Base-by-base conservation (phyloP, 2,329 filamentous ascomycete species). In the Colletotrichum sp. region DNA sequence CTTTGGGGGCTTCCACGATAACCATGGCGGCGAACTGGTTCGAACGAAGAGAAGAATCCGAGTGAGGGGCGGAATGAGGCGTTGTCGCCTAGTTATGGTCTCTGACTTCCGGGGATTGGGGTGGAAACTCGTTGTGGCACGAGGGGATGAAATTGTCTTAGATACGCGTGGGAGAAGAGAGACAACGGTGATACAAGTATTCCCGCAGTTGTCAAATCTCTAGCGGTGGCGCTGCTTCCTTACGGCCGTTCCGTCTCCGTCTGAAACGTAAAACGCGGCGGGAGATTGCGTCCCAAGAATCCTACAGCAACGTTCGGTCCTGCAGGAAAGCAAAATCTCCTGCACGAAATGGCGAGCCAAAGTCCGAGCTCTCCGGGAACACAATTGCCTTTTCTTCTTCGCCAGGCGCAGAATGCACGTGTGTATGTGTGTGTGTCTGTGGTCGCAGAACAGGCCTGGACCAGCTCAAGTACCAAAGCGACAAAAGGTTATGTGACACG, bases 181-280 rank as follows among this genome's bases (percentile, higher is more conserved):
- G 68, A 70, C 71, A 66, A 55, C n/a, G 58, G 68, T 54, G 31
- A 55, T 36, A 58, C 67, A 58, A 63, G 43, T 66, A 27, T 63
- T 34, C 57, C 57, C 27, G 21, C 38, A 33, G 21, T 21, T 31
- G n/a, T 47, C 33, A n/a, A 58, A 11, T 24, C 27, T 67, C 7
- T 24, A 34, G 34, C 11, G 55, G 61, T 63, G 71, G 71, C 71
- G 21, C 55, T 57, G 21, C 24, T 29, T 18, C 36, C 16, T 47
- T 55, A 63, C 57, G 38, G 31, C 33, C 65, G n/a, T 43, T 59
- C 51, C 21, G 29, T 62, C 57, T 59, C 51, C 21, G 29, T 66
- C 57, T 62, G 67, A 73, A 73, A 71, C 71, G 54, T 33, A 62
- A 55, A 66, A 55, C 55, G 62, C 61, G 21, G 38, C 61, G 67